Evolutionary conservation across 2,329 filamentous ascomycete genomes (phyloP).

Genomic region (Xylariaceae sp.): DNA sequence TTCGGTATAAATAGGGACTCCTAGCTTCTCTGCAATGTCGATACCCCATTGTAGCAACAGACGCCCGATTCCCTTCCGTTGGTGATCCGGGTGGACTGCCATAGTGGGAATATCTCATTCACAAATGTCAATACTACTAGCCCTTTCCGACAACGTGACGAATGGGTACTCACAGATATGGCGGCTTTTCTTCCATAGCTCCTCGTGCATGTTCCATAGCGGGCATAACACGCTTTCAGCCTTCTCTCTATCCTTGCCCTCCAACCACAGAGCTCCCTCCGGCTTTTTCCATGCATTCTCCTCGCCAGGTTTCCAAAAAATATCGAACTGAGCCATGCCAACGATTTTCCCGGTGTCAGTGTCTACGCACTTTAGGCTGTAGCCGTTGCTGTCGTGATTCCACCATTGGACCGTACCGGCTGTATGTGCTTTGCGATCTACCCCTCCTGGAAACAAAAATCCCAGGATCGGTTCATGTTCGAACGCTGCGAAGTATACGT

Average conservation of each 20-base stretch:
- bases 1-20: slow-evolving; percentile 25
- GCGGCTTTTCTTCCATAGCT: slow-evolving; percentile 22
- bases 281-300: slow-evolving; percentile 23
- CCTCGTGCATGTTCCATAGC: slow-evolving; percentile 26
- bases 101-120: slow-evolving; percentile 24
- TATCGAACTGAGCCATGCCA: slow-evolving; percentile 27
- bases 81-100: slow-evolving; percentile 25
- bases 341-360: slow-evolving; percentile 24
- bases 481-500: slow-evolving; percentile 28
- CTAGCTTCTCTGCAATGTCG: slow-evolving; percentile 21
- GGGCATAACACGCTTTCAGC: slow-evolving; percentile 19
- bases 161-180: slow-evolving; percentile 23
- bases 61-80: slow-evolving; percentile 21
- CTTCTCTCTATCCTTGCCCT: slow-evolving; percentile 20
- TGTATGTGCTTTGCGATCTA: slow-evolving; percentile 16
- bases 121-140: neutral
- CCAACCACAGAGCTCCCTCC: slow-evolving; percentile 21
- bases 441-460: slow-evolving; percentile 16
- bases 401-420: slow-evolving; percentile 9
- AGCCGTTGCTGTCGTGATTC: slow-evolving; percentile 13
- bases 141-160: neutral
- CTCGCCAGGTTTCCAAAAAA: slow-evolving; percentile 23
- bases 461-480: slow-evolving; percentile 18
- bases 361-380: slow-evolving; percentile 27
- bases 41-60: slow-evolving; percentile 26